phyloP scores from a whole-genome alignment of 257 asterid species.

The Capsicum rhomboideum region DNA sequence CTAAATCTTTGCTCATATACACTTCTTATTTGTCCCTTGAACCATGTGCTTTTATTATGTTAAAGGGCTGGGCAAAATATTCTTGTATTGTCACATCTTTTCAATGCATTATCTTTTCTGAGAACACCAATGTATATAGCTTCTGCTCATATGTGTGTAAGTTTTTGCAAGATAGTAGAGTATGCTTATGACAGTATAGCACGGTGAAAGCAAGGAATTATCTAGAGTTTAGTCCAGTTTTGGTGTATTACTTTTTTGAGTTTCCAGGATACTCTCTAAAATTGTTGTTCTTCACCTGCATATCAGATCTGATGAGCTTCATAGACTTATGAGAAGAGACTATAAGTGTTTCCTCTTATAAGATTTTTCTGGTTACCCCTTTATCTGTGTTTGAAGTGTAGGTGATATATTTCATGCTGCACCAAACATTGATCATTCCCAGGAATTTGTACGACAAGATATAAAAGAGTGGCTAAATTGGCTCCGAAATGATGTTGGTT shows the following conservation, averaged over 20 bases:
- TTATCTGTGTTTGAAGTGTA: slow-evolving; percentile 1
- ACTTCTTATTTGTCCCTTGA: not conserved
- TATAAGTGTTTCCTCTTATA: not conserved
- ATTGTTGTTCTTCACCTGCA: not conserved
- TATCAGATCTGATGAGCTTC: not conserved
- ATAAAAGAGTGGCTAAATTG: slow-evolving; percentile 44
- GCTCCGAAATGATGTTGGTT: slow-evolving; percentile 46
- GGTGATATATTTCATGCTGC: slow-evolving; percentile 59
- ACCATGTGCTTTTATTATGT: not conserved
- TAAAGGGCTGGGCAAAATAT: not conserved
- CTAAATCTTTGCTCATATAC: not conserved
- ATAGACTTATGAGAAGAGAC: not conserved
- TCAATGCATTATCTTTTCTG: not conserved
- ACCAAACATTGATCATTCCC: slow-evolving; percentile 53
- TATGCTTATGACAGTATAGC: not conserved
- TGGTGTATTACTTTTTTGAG: not conserved
- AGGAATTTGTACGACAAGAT: slow-evolving; percentile 43
- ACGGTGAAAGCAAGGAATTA: not conserved
- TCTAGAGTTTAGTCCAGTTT: not conserved
- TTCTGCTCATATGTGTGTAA: not conserved
- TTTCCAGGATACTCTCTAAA: not conserved
- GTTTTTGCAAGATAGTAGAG: not conserved
- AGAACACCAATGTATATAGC: not conserved
- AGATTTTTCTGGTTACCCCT: not conserved
- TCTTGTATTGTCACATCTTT: not conserved